Evolutionary conservation across 2,329 filamentous ascomycete species (phyloP).

Genomic region (Ceratocystiopsis brevicomis): DNA sequence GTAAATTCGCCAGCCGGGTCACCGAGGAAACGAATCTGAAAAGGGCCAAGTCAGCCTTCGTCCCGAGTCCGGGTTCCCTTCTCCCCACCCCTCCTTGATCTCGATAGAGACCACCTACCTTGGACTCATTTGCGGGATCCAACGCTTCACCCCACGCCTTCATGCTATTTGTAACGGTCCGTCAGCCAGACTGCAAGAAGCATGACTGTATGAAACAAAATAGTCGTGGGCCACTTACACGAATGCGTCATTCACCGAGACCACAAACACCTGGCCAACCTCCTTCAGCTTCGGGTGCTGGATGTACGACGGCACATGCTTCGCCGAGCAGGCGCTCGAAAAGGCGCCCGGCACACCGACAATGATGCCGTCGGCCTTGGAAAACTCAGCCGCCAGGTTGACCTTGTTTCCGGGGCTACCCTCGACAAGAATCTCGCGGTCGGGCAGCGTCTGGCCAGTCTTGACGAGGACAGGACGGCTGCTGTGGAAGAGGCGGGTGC

Average conservation of each 20-base stretch:
- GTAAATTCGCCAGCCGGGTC: constrained; percentile 68
- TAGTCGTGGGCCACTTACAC: constrained; percentile 40
- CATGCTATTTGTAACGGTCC: constrained; percentile 36
- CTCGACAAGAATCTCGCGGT: constrained; percentile 61
- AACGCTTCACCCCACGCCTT: constrained; percentile 71
- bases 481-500: constrained; percentile 37
- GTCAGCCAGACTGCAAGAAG: background rate
- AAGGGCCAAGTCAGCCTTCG: too few species aligned
- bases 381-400: constrained; percentile 62
- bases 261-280: constrained; percentile 71
- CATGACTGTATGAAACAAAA: too few species aligned
- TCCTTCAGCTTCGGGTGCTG: constrained; percentile 58
- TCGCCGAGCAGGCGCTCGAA: constrained; percentile 35
- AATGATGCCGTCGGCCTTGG: constrained; percentile 55
- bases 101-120: constrained; percentile 33
- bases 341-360: constrained; percentile 73
- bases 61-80: too few species aligned
- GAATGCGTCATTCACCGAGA: constrained; percentile 87
- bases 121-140: constrained; percentile 55
- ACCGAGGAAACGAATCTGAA: constrained; percentile 69
- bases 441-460: constrained; percentile 61
- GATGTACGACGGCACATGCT: constrained; percentile 75
- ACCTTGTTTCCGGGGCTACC: constrained; percentile 82
- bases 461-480: constrained; percentile 46
- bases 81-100: too few species aligned